Base-by-base conservation (phyloP, 176 grass and related monocot genomes). In the Rhipidocladum racemiflorum region DNA sequence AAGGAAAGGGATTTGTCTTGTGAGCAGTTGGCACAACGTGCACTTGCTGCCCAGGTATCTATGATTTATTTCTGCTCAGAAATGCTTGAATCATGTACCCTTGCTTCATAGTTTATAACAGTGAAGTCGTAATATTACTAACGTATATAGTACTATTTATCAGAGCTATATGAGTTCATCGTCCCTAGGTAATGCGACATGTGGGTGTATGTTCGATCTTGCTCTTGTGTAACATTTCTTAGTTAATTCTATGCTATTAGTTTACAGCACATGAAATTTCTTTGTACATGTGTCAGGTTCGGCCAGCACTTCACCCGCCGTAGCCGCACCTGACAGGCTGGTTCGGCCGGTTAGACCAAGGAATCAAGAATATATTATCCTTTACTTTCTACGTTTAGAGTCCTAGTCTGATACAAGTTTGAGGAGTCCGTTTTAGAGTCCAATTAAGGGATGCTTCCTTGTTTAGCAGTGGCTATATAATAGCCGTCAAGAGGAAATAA, bases 21-120 rank as follows among this genome's bases (percentile, higher is more conserved):
- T 45, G 87, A 95, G 49, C 88, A 86, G 57, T 88, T 95, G 62
- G 79, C 76, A 65, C 90, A 90, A 24, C 68, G 82, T 43, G 91
- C 89, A 51, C 29, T 87, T 51, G 80, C 81, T 77, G 91, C 89
- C 64, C 96, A 95, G 92, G 96, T 98, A 87, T 81, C 1, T 70
- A 81, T 78, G 36, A 12, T 51, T 72, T 53, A 28, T 51, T 69
- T 51, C 32, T 59, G 11, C 23, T 82, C 0, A 1, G n/a, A 35
- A 49, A 7, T 75, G 13, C 3, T 70, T 68, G 44, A 45, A 70
- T 70, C 48, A 7, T 73, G 28, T 38, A 50, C 35, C 6, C 25
- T 45, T 65, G 53, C 9, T 68, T 60, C n/a, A 36, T 68, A 59
- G 24, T 11, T 60, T 49, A 36, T 68, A 59, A 24, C 10, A 60